Conservation (phyloP, 176 grass and related monocot species). For the Pontederia crassipes region DNA sequence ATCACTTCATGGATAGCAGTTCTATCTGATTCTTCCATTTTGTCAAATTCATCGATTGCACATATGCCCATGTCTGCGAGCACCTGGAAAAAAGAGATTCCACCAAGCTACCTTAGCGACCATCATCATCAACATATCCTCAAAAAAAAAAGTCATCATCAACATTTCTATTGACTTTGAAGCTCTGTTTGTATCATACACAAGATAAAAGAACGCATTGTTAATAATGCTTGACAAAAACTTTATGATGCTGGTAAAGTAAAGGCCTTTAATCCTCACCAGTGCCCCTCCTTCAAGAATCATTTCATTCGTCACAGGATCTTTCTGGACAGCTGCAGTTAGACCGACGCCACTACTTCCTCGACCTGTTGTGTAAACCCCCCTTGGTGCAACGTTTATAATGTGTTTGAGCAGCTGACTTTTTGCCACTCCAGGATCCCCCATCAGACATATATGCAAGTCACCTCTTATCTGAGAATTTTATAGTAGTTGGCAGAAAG, state of each 20-base stretch:
- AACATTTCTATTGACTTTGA: background rate
- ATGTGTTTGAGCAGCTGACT: constrained; percentile 98
- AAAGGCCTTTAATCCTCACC: constrained; percentile 33
- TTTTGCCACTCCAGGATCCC: constrained; percentile 98
- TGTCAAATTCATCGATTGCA: constrained; percentile 99
- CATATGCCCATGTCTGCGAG: constrained; percentile 97
- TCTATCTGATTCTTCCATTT: constrained; percentile 99
- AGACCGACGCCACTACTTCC: constrained; percentile 98
- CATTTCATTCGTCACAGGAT: constrained; percentile 93
- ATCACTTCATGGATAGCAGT: constrained; percentile 99
- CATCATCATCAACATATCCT: too few species aligned
- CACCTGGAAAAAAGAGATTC: constrained; percentile 48
- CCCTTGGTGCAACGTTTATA: constrained; percentile 95
- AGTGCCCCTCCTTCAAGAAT: constrained; percentile 98
- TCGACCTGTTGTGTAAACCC: constrained; percentile 90
- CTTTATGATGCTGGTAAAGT: too few species aligned
- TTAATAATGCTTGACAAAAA: too few species aligned
- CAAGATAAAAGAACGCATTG: too few species aligned
- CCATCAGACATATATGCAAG: constrained; percentile 95
- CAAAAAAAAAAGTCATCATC: too few species aligned
- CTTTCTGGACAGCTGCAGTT: constrained; percentile 90
- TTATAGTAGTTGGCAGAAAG: background rate
- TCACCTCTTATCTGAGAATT: constrained; percentile 86
- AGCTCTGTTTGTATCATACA: background rate
- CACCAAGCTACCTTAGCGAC: background rate